A percentile compares a stretch with the other conserved stretches of the same genome.
Conservation (phyloP, 2,329 filamentous ascomycete species). For the Penicillium sp. region DNA sequence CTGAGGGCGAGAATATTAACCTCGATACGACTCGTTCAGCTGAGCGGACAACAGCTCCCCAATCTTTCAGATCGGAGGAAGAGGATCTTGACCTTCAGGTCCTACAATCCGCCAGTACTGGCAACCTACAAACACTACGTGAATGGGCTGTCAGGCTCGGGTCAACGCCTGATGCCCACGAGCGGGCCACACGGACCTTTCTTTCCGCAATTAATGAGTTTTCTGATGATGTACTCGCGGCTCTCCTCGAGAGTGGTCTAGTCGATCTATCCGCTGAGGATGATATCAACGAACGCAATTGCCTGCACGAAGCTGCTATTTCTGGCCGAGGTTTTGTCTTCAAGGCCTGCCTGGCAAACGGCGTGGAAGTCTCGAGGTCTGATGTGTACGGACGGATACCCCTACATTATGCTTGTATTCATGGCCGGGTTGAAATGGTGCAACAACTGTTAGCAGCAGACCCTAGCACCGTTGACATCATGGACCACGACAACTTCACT, state of each 20-base stretch:
- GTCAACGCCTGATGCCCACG: constrained; percentile 65
- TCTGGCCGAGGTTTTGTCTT: constrained; percentile 84
- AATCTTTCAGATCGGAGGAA: constrained; percentile 72
- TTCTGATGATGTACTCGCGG: constrained; percentile 73
- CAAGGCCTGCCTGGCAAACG: constrained; percentile 72
- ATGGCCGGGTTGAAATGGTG: constrained; percentile 85
- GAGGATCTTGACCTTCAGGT: constrained; percentile 88
- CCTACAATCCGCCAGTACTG: constrained; percentile 79
- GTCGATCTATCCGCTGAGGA: constrained; percentile 94
- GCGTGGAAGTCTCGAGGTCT: constrained; percentile 76
- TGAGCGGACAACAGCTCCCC: constrained; percentile 44
- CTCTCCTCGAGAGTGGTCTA: constrained; percentile 78
- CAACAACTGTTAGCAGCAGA: constrained; percentile 72
- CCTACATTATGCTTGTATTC: constrained; percentile 94
- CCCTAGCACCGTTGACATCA: constrained; percentile 77
- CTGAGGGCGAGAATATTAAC: constrained; percentile 90
- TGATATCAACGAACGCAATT: constrained; percentile 97
- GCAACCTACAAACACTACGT: constrained; percentile 75
- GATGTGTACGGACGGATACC: constrained; percentile 96
- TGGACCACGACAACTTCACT: constrained; percentile 97
- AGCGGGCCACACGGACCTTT: constrained; percentile 87
- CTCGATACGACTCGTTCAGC: constrained; percentile 63
- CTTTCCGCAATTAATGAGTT: constrained; percentile 87
- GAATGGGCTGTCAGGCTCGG: constrained; percentile 79
- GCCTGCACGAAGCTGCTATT: constrained; percentile 94